Evolutionary conservation across 371 early-diverging fungal genomes (phyloP), one percentile per base, ranked within the genome.

Genomic region (Scutellospora calospora): DNA sequence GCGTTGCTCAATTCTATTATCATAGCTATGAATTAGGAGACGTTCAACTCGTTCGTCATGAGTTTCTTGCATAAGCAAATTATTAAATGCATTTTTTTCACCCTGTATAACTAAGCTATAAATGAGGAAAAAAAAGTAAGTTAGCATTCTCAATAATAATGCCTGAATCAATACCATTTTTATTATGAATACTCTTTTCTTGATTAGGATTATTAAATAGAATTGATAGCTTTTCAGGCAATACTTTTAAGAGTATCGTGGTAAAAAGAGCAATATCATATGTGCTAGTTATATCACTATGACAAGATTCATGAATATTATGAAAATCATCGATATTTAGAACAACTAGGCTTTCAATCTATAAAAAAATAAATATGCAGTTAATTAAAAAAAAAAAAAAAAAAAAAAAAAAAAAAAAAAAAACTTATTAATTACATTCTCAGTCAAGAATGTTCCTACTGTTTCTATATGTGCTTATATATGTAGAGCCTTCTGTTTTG

Each of bases 21-120:
- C 35, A 75, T 55, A 75, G 16, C 27, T 75, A 31, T 55, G 57
- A 75, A 74, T 27, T 20, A 55, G 4, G 14, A 75, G 33, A 22
- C 18, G 0, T 75, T 75, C 38, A n/a, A 33, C 12, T 49, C 31
- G 18, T 73, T 73, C 55, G 11, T 73, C 73, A 25, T 73, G 54
- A 52, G 52, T 73, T 73, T 73, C 18, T 22, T 29, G 25, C 8
- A 54, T 0, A 51, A 25, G 14, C 27, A 72, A 52, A 72, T 49
- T 22, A 0, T 38, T 49, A 72, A 72, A 72, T 31, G 5, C 5
- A 27, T 31, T n/a, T 31, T n/a, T 72, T 72, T 52, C 52, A 5
- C 20, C 52, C 73, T 72, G 27, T 27, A 72, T 72, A 52, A 25
- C 73, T 72, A 22, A 72, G 73, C 73, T 5, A 72, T 52, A 52